Evolutionary conservation across 1,139 yeast species (phyloP).

Genomic region (Nadsonia starkeyi-henricii): DNA sequence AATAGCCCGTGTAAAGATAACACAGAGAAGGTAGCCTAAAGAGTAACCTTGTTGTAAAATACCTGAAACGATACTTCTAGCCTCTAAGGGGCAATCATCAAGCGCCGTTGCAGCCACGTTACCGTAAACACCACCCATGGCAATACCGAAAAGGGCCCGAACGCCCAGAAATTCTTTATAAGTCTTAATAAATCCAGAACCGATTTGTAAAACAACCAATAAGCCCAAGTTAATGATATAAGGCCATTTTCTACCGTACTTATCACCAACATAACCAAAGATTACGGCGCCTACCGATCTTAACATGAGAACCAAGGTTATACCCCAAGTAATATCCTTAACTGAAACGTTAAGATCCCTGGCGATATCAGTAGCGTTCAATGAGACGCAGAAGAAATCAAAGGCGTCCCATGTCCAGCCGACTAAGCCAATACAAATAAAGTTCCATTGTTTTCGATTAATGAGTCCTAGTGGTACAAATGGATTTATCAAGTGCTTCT

Average conservation of each 20-base stretch:
- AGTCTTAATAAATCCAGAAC: constrained; percentile 56
- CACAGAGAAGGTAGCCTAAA: constrained; percentile 51
- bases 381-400: constrained; percentile 60
- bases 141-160: constrained; percentile 35
- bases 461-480: constrained; percentile 36
- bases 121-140: constrained; percentile 41
- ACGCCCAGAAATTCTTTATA: constrained; percentile 47
- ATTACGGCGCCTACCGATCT: constrained; percentile 66
- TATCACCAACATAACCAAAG: constrained; percentile 54
- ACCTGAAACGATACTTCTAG: constrained; percentile 49
- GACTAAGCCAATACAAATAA: constrained; percentile 46
- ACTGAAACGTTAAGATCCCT: constrained; percentile 34
- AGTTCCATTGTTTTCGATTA: constrained; percentile 42
- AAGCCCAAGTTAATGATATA: constrained; percentile 38
- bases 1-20: constrained; percentile 38
- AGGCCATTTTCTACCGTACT: constrained; percentile 64
- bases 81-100: constrained; percentile 32
- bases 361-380: constrained; percentile 46
- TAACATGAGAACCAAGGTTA: constrained; percentile 64
- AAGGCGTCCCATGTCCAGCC: constrained; percentile 77
- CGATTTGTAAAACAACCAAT: constrained; percentile 49
- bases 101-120: constrained; percentile 35
- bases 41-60: constrained; percentile 63
- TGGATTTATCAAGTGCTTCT: constrained; percentile 33
- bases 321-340: constrained; percentile 61